These are phyloP conservation scores for Penicillium coprophilum DNA, from an alignment of 495 filamentous ascomycete species.

Conservation along the genomic window DNA sequence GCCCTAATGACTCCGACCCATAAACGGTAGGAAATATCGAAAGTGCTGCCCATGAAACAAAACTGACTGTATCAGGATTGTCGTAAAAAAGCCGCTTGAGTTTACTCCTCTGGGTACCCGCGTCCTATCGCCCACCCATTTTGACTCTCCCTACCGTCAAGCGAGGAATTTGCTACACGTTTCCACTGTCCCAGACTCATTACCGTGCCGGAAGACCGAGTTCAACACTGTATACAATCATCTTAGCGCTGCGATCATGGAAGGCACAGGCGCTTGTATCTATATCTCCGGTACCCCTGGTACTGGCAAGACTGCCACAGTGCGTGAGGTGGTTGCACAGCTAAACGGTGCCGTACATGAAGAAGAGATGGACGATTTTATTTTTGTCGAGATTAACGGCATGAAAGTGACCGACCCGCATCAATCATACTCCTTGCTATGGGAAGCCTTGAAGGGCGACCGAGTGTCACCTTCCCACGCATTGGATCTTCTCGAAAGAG, in stretches of 20 bases:
- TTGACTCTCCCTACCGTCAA: constrained; percentile 84
- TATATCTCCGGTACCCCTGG: constrained; percentile 99
- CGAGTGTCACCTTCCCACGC: constrained; percentile 91
- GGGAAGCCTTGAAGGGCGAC: constrained; percentile 93
- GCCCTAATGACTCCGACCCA: constrained; percentile 67
- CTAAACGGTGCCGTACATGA: constrained; percentile 79
- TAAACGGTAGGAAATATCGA: constrained; percentile 50
- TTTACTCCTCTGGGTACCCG: constrained; percentile 93
- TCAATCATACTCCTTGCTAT: constrained; percentile 91
- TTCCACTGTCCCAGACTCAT: constrained; percentile 79
- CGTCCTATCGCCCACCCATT: constrained; percentile 71
- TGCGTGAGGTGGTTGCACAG: constrained; percentile 89
- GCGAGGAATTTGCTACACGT: constrained; percentile 90
- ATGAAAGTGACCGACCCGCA: constrained; percentile 99
- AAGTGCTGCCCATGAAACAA: background rate
- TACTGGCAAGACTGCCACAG: constrained; percentile 98
- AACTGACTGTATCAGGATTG: constrained; percentile 49
- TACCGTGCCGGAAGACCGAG: constrained; percentile 91
- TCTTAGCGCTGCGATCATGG: constrained; percentile 90
- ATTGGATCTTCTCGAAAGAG: constrained; percentile 82
- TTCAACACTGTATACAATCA: constrained; percentile 90
- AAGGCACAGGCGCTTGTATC: constrained; percentile 90
- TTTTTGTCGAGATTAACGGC: constrained; percentile 99
- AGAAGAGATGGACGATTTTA: constrained; percentile 97
- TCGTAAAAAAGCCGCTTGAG: constrained; percentile 88